phyloP scores from a whole-genome alignment of 257 asterid genomes.

The Fraxinus pennsylvanica region DNA sequence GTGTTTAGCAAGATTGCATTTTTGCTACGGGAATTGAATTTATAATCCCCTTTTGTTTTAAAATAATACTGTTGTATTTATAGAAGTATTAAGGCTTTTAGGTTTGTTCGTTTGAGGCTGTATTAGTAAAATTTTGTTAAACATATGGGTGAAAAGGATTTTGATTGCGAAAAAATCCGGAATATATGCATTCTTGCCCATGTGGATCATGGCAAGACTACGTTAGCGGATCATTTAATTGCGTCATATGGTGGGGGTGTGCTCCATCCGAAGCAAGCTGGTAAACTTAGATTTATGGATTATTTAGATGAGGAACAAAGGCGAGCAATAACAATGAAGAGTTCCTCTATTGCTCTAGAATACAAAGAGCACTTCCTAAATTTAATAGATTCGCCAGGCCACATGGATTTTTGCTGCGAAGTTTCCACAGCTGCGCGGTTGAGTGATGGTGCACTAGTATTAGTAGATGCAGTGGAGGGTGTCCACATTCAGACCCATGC shows the following conservation, averaged over 20 bases:
- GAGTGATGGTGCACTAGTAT: slow-evolving; percentile 89
- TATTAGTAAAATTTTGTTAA: neutral
- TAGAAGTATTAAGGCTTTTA: neutral
- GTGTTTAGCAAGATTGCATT: neutral
- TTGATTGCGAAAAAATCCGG: slow-evolving; percentile 41
- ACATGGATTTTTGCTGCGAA: slow-evolving; percentile 97
- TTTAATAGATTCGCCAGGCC: slow-evolving; percentile 94
- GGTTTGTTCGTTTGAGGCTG: neutral
- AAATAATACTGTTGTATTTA: too few relatives aligned
- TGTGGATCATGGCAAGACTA: slow-evolving; percentile 97
- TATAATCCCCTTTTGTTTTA: neutral
- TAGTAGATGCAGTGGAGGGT: slow-evolving; percentile 94
- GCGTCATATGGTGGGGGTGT: slow-evolving; percentile 92
- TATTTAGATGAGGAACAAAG: slow-evolving; percentile 96
- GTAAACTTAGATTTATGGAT: slow-evolving; percentile 92
- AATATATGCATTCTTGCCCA: slow-evolving; percentile 96
- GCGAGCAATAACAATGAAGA: slow-evolving; percentile 96
- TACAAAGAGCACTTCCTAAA: slow-evolving; percentile 57
- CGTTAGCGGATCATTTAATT: slow-evolving; percentile 88
- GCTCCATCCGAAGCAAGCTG: slow-evolving; percentile 96
- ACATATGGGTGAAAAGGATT: slow-evolving; percentile 32
- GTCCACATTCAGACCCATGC: slow-evolving; percentile 99
- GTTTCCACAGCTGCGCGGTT: slow-evolving; percentile 95
- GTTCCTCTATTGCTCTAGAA: slow-evolving; percentile 78
- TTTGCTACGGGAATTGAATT: neutral